These are phyloP conservation scores for Saccharomycopsis sp. DNA, from an alignment of 805 yeast genomes.

Conservation along the genomic window DNA sequence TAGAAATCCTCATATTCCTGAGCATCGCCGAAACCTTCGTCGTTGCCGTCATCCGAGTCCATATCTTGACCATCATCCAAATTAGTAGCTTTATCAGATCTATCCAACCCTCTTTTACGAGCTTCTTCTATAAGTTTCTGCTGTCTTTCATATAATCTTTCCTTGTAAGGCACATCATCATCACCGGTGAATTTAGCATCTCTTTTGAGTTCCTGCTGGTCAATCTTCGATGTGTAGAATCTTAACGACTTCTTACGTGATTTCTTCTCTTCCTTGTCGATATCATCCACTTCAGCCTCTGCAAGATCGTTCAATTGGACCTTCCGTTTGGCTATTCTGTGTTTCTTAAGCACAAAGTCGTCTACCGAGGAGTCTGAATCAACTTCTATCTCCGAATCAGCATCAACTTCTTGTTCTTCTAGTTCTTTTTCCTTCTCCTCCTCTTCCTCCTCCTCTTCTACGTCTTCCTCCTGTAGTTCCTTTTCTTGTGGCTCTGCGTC, in stretches of 20 bases:
- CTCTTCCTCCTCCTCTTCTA: slow-evolving; percentile 28
- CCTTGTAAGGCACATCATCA: slow-evolving; percentile 84
- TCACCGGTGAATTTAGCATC: slow-evolving; percentile 68
- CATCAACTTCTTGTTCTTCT: slow-evolving; percentile 18
- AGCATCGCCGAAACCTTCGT: slow-evolving; percentile 31
- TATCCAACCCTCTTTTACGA: slow-evolving; percentile 67
- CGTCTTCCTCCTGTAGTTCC: slow-evolving; percentile 25
- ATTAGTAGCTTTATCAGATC: slow-evolving; percentile 44
- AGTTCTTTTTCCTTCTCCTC: slow-evolving; percentile 24
- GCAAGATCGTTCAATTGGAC: slow-evolving; percentile 44
- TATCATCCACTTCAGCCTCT: slow-evolving; percentile 70
- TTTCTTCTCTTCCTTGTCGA: slow-evolving; percentile 81
- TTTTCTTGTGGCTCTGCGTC: slow-evolving; percentile 24
- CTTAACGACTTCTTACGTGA: slow-evolving; percentile 76
- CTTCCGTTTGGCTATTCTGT: slow-evolving; percentile 35
- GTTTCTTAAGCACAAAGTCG: slow-evolving; percentile 39
- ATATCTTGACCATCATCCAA: slow-evolving; percentile 43
- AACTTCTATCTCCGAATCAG: slow-evolving; percentile 24
- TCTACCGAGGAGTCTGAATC: slow-evolving; percentile 24
- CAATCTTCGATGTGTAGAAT: slow-evolving; percentile 95
- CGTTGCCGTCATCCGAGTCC: slow-evolving; percentile 40
- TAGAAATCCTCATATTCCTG: slow-evolving; percentile 48
- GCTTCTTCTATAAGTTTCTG: slow-evolving; percentile 86
- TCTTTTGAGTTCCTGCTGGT: slow-evolving; percentile 66
- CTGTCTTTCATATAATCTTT: slow-evolving; percentile 84